These are phyloP conservation scores for Lasiodiplodia hormozganensis DNA, from an alignment of 2,329 filamentous ascomycete species.

Conservation along the genomic window DNA sequence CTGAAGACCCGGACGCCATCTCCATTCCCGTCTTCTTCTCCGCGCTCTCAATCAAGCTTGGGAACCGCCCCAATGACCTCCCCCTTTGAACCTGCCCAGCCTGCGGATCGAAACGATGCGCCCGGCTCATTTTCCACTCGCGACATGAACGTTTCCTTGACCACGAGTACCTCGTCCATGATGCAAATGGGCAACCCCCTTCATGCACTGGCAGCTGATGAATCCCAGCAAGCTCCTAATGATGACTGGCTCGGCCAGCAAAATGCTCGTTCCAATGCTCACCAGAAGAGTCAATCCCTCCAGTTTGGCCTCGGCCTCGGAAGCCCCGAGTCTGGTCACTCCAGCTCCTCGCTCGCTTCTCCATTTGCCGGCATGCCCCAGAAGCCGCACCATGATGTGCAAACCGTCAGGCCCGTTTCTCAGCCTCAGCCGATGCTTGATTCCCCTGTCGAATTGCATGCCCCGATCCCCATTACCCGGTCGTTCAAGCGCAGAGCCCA, in stretches of 20 bases:
- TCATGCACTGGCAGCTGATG: constrained; percentile 51
- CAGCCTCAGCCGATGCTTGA: constrained; percentile 41
- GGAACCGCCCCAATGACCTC: constrained; percentile 16
- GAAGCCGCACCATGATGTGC: neutral
- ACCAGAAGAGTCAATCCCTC: constrained; percentile 59
- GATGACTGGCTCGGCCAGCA: constrained; percentile 49
- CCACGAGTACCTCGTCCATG: constrained; percentile 58
- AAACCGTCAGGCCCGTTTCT: constrained; percentile 28
- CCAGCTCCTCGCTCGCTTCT: constrained; percentile 46
- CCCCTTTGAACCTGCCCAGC: constrained; percentile 13
- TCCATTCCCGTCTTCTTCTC: constrained; percentile 56
- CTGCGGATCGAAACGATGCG: constrained; percentile 12
- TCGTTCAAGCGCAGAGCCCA: constrained; percentile 65
- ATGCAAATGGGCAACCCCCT: constrained; percentile 59
- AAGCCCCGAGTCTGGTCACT: constrained; percentile 30
- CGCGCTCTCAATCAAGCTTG: constrained; percentile 32
- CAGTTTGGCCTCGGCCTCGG: constrained; percentile 54
- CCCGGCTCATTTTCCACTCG: constrained; percentile 51
- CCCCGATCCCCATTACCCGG: constrained; percentile 58
- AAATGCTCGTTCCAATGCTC: constrained; percentile 54
- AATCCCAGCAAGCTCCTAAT: constrained; percentile 43
- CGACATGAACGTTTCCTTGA: constrained; percentile 59
- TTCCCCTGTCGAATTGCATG: constrained; percentile 63
- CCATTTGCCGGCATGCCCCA: constrained; percentile 43
- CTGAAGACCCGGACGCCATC: constrained; percentile 67